Evolutionary conservation across 2,329 filamentous ascomycete species (phyloP).

Genomic region (Phaeoacremonium minimum): DNA sequence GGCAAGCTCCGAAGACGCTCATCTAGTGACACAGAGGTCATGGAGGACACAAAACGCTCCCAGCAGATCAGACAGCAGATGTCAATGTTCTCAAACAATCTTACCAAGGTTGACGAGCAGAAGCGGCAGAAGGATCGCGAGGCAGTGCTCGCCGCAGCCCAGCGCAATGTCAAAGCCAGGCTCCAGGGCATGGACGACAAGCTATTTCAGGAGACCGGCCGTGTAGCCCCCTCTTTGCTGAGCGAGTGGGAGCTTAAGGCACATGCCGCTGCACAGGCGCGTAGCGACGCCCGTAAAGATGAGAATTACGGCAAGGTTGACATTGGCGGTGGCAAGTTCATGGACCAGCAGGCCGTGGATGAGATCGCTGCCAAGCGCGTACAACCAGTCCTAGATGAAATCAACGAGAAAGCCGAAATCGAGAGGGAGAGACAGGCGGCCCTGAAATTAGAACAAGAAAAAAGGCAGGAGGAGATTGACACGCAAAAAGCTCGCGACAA

Average conservation of each 20-base stretch:
- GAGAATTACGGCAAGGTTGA: conserved; percentile 54
- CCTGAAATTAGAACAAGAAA: conserved; percentile 58
- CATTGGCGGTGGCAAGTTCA: conserved; percentile 76
- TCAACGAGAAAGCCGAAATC: conserved; percentile 71
- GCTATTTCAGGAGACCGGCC: conserved; percentile 72
- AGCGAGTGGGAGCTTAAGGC: conserved; percentile 79
- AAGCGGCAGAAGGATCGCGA: conserved; percentile 75
- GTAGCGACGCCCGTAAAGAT: conserved; percentile 55
- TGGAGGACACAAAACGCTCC: conserved; percentile 64
- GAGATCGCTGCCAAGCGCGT: conserved; percentile 72
- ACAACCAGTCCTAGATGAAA: conserved; percentile 81
- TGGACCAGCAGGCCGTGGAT: conserved; percentile 75
- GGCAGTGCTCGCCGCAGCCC: conserved; percentile 70
- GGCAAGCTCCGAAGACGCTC: conserved; percentile 58
- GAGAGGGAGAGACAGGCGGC: conserved; percentile 65
- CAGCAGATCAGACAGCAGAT: conserved; percentile 73
- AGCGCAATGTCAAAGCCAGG: conserved; percentile 77
- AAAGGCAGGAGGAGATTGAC: conserved; percentile 55
- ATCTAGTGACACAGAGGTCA: conserved; percentile 60
- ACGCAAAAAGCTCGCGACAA: conserved; percentile 44
- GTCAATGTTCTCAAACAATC: conserved; percentile 66
- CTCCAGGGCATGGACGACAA: conserved; percentile 79
- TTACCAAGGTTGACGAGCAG: conserved; percentile 65
- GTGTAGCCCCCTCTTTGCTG: conserved; percentile 62
- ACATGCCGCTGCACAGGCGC: conserved; percentile 61